Percentiles rank a stretch among this genome's conserved stretches.
These are phyloP conservation scores for Gonapodya sp. DNA, from an alignment of 192 early-diverging fungal genomes.

Conservation along the genomic window DNA sequence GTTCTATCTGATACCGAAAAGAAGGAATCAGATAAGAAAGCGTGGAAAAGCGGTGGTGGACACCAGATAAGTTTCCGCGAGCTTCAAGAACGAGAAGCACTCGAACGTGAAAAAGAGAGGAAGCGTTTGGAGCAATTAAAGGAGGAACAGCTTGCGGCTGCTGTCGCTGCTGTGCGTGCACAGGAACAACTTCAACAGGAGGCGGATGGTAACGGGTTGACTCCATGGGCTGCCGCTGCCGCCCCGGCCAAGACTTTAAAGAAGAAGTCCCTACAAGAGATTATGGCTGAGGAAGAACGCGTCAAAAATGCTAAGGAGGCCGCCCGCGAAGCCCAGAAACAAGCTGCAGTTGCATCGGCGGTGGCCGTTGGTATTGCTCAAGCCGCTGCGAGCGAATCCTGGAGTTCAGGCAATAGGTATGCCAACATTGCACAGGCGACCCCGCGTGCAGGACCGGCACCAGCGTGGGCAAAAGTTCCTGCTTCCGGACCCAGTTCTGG, in stretches of 20 bases:
- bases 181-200: not conserved
- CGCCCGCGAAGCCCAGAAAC: conserved; percentile 25
- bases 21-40: conserved; percentile 26
- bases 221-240: not conserved
- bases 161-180: not conserved
- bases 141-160: conserved; percentile 1
- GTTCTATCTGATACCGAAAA: conserved; percentile 37
- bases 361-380: conserved; percentile 16
- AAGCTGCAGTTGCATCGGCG: conserved; percentile 12
- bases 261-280: conserved; percentile 46
- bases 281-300: conserved; percentile 44
- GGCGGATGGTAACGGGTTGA: not conserved
- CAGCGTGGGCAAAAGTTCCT: not conserved
- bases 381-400: conserved; percentile 12
- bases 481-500: not conserved
- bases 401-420: conserved; percentile 17
- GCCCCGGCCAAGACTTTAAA: not conserved
- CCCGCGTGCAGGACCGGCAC: conserved; percentile 5
- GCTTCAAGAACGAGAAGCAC: conserved; percentile 54
- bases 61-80: conserved; percentile 33
- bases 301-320: conserved; percentile 31
- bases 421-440: conserved; percentile 21
- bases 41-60: not conserved
- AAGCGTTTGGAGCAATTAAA: not conserved
- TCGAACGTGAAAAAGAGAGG: conserved; percentile 17